Evolutionary conservation across 2,329 filamentous ascomycete species (phyloP), one percentile per base, ranked within the genome.

Genomic region (Diplodia corticola): DNA sequence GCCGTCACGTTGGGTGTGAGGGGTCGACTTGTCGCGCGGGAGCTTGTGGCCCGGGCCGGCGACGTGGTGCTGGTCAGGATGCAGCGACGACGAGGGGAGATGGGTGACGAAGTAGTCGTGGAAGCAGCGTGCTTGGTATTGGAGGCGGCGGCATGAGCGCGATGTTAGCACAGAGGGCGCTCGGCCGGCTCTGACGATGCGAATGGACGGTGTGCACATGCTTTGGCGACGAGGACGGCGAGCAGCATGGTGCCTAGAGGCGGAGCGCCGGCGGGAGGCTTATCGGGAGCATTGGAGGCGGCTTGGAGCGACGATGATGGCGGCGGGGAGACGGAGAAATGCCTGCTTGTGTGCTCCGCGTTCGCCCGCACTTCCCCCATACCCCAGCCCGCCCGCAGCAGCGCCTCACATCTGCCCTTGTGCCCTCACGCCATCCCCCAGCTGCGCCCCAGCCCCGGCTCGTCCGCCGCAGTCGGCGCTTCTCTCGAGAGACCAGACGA

Each of bases 71-170:
- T 91, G 91, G 78, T 98, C 94, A 7, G 95, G 94, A 72, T 97
- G 91, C 51, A 97, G 85, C 3, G 93, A 97, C 15, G 93, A 96
- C 20, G 93, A 96, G 4, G 95, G 94, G 1, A 99, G 86, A 77
- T 97, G 92, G 9, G 95, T 97, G 67, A 98, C 92, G 78, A 99
- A 99, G 82, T 99, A 98, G 72, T 96, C 93, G 81, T 97, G 93
- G 78, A 98, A 98, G 69, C 71, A 72, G 67, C 81, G 78, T 37
- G 67, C 64, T 20, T 51, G 53, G 61, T 13, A n/a, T n/a, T 22
- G 46, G 12, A 24, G 61, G 48, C 51, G 26, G 55, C 63, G 59
- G 26, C 24, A 50, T 22, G 66, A 26, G n/a, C 49, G 13, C 17
- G 46, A 17, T 53, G 35, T 33, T 10, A 50, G 37, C 30, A 28